These are phyloP conservation scores for Olyra latifolia DNA, from an alignment of 176 grass and related monocot genomes.

Conservation along the genomic window DNA sequence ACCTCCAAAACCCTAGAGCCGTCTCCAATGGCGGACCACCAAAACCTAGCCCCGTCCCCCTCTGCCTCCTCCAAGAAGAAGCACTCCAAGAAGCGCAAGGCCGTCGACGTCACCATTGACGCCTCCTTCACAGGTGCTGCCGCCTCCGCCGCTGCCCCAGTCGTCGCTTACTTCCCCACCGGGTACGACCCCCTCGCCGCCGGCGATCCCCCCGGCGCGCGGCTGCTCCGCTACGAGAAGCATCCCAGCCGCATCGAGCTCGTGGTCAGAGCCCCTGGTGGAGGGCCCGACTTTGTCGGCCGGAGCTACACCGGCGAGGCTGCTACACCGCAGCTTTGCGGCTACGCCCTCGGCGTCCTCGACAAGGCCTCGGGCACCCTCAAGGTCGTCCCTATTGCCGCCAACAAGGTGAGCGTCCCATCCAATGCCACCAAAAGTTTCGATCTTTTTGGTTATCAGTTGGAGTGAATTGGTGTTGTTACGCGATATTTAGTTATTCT, in stretches of 20 bases:
- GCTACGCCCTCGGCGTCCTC: slow-evolving; percentile 75
- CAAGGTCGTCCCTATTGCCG: slow-evolving; percentile 68
- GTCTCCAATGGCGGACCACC: slow-evolving; percentile 34
- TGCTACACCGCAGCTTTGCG: slow-evolving; percentile 55
- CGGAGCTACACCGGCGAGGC: slow-evolving; percentile 80
- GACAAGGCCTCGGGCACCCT: slow-evolving; percentile 79
- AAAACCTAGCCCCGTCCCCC: slow-evolving; percentile 21
- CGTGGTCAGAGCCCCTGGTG: slow-evolving; percentile 40
- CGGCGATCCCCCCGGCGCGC: neutral
- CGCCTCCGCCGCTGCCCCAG: slow-evolving; percentile 39
- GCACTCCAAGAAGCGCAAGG: slow-evolving; percentile 48
- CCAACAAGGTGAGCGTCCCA: slow-evolving; percentile 55
- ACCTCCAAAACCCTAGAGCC: slow-evolving; percentile 37
- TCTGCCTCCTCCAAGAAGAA: slow-evolving; percentile 46
- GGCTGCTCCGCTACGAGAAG: slow-evolving; percentile 46
- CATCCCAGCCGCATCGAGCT: slow-evolving; percentile 61
- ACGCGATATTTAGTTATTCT: neutral
- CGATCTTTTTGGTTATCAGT: neutral
- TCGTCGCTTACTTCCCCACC: slow-evolving; percentile 83
- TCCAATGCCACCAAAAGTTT: neutral
- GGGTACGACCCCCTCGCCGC: slow-evolving; percentile 58
- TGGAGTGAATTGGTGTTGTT: neutral
- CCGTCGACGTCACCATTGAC: slow-evolving; percentile 22
- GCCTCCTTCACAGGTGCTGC: slow-evolving; percentile 7
- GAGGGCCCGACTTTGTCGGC: slow-evolving; percentile 71